These are phyloP conservation scores for Aspergillus hortae DNA, from an alignment of 2,329 filamentous ascomycete genomes.

Conservation along the genomic window DNA sequence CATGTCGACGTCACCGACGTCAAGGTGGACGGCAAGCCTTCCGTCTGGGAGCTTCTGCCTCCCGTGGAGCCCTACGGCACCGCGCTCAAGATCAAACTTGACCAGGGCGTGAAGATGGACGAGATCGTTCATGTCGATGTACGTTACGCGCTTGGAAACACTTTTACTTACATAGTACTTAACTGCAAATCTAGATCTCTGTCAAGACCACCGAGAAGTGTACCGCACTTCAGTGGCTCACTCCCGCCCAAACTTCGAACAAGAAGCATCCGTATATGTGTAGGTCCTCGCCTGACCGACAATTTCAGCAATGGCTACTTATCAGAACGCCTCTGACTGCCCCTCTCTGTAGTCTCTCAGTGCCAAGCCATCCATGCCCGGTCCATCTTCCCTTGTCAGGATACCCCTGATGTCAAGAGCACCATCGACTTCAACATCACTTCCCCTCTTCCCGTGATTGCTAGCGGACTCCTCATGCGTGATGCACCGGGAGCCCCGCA, in stretches of 20 bases:
- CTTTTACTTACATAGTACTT: not conserved
- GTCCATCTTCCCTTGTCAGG: conserved; percentile 93
- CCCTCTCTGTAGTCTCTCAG: conserved; percentile 63
- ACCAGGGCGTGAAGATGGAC: conserved; percentile 44
- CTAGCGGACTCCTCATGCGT: conserved; percentile 69
- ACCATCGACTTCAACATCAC: conserved; percentile 86
- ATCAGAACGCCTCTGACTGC: not conserved
- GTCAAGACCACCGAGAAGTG: conserved; percentile 82
- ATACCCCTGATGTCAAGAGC: conserved; percentile 96
- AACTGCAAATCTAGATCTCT: conserved; percentile 50
- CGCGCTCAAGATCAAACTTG: conserved; percentile 47
- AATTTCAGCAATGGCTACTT: not conserved
- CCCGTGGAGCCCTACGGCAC: conserved; percentile 66
- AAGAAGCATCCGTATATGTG: conserved; percentile 95
- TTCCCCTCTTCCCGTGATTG: conserved; percentile 84
- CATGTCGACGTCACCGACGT: conserved; percentile 71
- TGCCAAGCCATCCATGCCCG: conserved; percentile 95
- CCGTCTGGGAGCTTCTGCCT: conserved; percentile 67
- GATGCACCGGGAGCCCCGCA: conserved; percentile 52
- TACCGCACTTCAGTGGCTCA: conserved; percentile 93
- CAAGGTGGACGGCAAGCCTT: conserved; percentile 62
- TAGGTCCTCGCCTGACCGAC: conserved; percentile 24
- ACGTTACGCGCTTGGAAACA: conserved; percentile 13
- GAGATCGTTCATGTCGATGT: conserved; percentile 48
- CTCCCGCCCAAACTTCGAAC: conserved; percentile 88